These are phyloP conservation scores for Madurella mycetomatis DNA, from an alignment of 2,329 filamentous ascomycete genomes.

Conservation along the genomic window DNA sequence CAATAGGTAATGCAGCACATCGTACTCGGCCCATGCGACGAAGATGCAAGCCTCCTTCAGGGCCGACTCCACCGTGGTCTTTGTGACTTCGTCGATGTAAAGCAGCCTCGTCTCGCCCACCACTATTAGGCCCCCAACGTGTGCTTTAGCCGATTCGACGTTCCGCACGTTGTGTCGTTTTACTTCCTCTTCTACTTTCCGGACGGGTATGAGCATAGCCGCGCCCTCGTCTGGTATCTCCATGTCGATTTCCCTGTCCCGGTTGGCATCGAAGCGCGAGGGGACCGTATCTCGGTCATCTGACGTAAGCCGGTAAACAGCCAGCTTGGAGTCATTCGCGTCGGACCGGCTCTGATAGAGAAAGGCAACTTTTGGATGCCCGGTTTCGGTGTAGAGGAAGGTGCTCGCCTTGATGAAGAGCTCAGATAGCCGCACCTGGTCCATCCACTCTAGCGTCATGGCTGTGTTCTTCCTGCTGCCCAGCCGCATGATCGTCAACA, in stretches of 20 bases:
- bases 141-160: conserved; percentile 48
- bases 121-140: conserved; percentile 66
- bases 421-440: conserved; percentile 54
- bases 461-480: conserved; percentile 42
- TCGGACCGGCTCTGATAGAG: conserved; percentile 53
- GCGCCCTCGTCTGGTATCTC: conserved; percentile 53
- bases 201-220: conserved; percentile 59
- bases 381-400: conserved; percentile 55
- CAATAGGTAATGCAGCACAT: conserved; percentile 77
- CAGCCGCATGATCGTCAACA: conserved; percentile 52
- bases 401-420: conserved; percentile 56
- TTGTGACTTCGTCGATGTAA: conserved; percentile 77
- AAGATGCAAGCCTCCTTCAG: conserved; percentile 77
- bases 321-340: conserved; percentile 50
- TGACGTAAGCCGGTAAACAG: conserved; percentile 54
- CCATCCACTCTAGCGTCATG: conserved; percentile 45
- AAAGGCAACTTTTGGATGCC: conserved; percentile 54
- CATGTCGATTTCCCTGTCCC: conserved; percentile 52
- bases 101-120: conserved; percentile 76
- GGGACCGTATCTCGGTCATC: conserved; percentile 54
- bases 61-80: conserved; percentile 58
- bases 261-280: conserved; percentile 51
- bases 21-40: conserved; percentile 83
- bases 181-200: conserved; percentile 48
- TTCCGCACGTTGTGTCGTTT: conserved; percentile 60